Percentiles rank a stretch among this genome's conserved stretches.
These are phyloP conservation scores for Fusarium avenaceum DNA, from an alignment of 2,329 filamentous ascomycete genomes.

Conservation along the genomic window DNA sequence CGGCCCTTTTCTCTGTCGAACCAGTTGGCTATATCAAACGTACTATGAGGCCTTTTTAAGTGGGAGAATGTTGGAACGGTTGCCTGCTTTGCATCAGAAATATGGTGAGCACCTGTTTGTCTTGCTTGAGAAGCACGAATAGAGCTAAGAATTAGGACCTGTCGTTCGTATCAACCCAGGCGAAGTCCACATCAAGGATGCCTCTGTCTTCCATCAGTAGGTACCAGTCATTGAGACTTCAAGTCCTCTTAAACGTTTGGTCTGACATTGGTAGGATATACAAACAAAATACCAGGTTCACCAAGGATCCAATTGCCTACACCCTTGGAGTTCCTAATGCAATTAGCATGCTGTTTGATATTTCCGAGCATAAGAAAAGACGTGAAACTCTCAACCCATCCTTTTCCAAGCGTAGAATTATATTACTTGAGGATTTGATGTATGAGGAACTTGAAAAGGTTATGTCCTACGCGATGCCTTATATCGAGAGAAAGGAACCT, in stretches of 20 bases:
- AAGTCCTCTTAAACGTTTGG: not conserved
- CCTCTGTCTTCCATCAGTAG: not conserved
- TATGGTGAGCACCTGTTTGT: not conserved
- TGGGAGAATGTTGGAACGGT: not conserved
- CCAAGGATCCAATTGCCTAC: not conserved
- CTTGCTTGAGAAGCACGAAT: not conserved
- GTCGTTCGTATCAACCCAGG: not conserved
- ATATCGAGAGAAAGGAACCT: not conserved
- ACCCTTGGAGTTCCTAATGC: not conserved
- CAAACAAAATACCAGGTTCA: constrained; percentile 4
- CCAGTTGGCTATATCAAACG: not conserved
- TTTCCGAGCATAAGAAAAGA: not conserved
- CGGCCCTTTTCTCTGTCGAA: not conserved
- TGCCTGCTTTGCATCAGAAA: constrained; percentile 2
- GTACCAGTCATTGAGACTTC: not conserved
- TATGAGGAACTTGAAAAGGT: constrained; percentile 1
- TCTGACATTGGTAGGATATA: not conserved
- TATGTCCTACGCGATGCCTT: not conserved
- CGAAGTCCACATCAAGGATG: constrained; percentile 1
- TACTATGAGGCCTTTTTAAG: not conserved
- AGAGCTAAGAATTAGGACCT: not conserved
- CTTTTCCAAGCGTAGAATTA: not conserved
- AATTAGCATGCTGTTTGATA: not conserved
- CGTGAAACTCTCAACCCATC: not conserved
- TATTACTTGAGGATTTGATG: not conserved